These are phyloP conservation scores for Arabidopsis hybrid DNA, from an alignment of 441 rosid species.

Conservation along the genomic window DNA sequence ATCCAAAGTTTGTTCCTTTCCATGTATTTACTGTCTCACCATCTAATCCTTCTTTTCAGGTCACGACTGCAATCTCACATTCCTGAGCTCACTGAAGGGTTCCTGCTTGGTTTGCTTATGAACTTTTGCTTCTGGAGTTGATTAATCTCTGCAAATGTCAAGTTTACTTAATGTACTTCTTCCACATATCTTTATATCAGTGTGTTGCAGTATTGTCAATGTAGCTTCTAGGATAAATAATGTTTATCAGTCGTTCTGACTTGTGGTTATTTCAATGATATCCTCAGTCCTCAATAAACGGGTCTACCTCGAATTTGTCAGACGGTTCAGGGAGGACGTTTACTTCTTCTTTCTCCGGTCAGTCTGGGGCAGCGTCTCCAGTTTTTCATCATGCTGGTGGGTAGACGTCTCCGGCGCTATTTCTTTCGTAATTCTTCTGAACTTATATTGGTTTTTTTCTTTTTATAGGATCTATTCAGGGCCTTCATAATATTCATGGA, in stretches of 20 bases:
- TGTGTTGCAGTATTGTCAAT: slow-evolving; percentile 13
- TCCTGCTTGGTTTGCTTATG: slow-evolving; percentile 57
- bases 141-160: slow-evolving; percentile 74
- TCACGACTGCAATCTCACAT: slow-evolving; percentile 1
- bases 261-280: slow-evolving; percentile 25
- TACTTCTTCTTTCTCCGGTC: slow-evolving; percentile 87
- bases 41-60: slow-evolving; percentile 36
- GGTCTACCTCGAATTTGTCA: slow-evolving; percentile 84
- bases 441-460: slow-evolving; percentile 27
- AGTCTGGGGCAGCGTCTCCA: slow-evolving; percentile 86
- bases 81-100: slow-evolving; percentile 37
- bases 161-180: slow-evolving; percentile 86
- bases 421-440: slow-evolving; percentile 18
- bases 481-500: slow-evolving; percentile 84
- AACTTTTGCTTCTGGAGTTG: slow-evolving; percentile 62
- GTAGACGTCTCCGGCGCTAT: slow-evolving; percentile 43
- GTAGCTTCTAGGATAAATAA: background rate
- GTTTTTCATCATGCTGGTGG: slow-evolving; percentile 81
- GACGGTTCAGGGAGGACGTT: slow-evolving; percentile 82
- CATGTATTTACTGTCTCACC: slow-evolving; percentile 9
- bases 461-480: slow-evolving; percentile 75
- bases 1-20: background rate
- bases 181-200: slow-evolving; percentile 31
- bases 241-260: slow-evolving; percentile 29
- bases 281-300: slow-evolving; percentile 87